Conservation (phyloP, 257 asterid species). For the Solanum pennellii region DNA sequence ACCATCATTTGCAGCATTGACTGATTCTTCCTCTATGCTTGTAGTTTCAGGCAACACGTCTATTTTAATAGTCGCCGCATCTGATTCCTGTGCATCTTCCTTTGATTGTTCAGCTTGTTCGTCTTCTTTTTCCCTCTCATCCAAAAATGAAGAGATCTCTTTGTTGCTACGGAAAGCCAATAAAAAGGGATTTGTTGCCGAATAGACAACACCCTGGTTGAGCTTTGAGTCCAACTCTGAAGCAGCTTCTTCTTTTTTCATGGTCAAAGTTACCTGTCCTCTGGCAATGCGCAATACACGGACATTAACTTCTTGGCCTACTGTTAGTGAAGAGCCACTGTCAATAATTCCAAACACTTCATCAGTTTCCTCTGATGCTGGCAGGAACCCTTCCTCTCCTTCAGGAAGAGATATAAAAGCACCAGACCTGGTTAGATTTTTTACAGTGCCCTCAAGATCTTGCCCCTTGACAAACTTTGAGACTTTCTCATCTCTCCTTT, state of each 20-base stretch:
- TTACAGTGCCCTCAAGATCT: slow-evolving; percentile 79
- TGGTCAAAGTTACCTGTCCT: slow-evolving; percentile 78
- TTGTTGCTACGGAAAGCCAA: slow-evolving; percentile 59
- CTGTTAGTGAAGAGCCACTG: slow-evolving; percentile 65
- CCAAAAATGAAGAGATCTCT: slow-evolving; percentile 68
- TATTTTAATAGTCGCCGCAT: background rate
- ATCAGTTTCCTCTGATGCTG: slow-evolving; percentile 60
- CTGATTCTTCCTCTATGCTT: slow-evolving; percentile 16
- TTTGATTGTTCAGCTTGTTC: slow-evolving; percentile 14
- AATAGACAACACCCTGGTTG: slow-evolving; percentile 43
- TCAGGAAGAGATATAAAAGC: slow-evolving; percentile 89
- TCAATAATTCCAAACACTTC: slow-evolving; percentile 48
- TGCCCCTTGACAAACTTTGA: slow-evolving; percentile 74
- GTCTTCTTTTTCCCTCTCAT: slow-evolving; percentile 40
- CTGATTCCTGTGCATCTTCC: background rate
- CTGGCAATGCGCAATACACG: slow-evolving; percentile 75
- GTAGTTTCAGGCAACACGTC: slow-evolving; percentile 5
- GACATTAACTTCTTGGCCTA: slow-evolving; percentile 80
- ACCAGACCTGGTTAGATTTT: slow-evolving; percentile 67
- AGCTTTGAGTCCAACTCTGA: slow-evolving; percentile 48
- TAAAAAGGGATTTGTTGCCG: slow-evolving; percentile 77
- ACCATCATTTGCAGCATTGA: background rate
- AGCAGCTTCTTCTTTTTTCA: slow-evolving; percentile 67
- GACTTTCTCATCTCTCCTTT: slow-evolving; percentile 49
- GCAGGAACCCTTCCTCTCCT: slow-evolving; percentile 96